Conservation (phyloP, 1,284 basidiomycete species). For the Trametes hirsuta region DNA sequence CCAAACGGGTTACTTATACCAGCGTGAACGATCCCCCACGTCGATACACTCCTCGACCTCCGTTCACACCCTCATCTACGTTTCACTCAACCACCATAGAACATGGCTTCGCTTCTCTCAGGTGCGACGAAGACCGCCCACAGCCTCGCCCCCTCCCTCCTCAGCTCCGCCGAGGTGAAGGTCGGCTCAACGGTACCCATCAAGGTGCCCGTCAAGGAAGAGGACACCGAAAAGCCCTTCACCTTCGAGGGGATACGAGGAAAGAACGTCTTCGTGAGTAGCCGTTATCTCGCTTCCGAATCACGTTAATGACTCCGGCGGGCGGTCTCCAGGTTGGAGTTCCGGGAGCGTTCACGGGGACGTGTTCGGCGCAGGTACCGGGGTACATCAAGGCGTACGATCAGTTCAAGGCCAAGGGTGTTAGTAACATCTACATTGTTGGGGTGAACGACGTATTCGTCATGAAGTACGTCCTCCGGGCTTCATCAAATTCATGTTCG, state of each 20-base stretch:
- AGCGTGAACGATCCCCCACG: too few species aligned
- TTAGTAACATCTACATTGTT: conserved; percentile 69
- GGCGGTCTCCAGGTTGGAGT: conserved; percentile 52
- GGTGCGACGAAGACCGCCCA: conserved; percentile 56
- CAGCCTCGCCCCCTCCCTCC: conserved; percentile 51
- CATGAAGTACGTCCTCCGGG: conserved; percentile 47
- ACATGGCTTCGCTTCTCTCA: conserved; percentile 53
- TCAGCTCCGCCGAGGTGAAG: conserved; percentile 51
- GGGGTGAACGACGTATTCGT: conserved; percentile 76
- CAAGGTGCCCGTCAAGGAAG: conserved; percentile 59
- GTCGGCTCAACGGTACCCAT: conserved; percentile 42
- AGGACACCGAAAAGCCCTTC: conserved; percentile 50
- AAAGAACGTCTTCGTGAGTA: conserved; percentile 68
- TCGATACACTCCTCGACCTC: too few species aligned
- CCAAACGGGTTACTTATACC: too few species aligned
- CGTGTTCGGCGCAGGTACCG: conserved; percentile 60
- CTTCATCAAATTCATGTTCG: too few species aligned
- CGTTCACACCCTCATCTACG: background rate
- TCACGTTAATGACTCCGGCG: background rate
- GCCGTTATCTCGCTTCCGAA: background rate
- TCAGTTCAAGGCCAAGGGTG: conserved; percentile 70
- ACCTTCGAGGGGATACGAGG: conserved; percentile 57
- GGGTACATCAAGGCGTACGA: conserved; percentile 65
- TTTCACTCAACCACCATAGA: conserved; percentile 8
- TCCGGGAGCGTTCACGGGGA: conserved; percentile 63